A percentile compares a stretch with the other conserved stretches of the same genome.
These are phyloP conservation scores for Fusarium dlaminii DNA, from an alignment of 2,329 filamentous ascomycete species.

Conservation along the genomic window DNA sequence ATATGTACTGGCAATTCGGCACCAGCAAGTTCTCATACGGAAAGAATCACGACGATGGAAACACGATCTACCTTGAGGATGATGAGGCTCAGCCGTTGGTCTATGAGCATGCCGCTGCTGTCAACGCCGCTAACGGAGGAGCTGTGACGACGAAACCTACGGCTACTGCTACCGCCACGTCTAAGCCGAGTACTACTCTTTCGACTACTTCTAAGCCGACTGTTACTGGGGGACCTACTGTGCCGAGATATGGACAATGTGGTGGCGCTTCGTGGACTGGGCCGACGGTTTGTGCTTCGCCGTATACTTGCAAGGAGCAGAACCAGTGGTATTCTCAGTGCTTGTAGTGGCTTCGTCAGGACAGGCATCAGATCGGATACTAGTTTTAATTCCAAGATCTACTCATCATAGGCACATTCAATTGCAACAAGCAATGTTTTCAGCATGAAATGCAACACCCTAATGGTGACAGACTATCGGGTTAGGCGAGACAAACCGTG, in stretches of 20 bases:
- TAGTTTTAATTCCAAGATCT: neutral
- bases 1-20: conserved; percentile 67
- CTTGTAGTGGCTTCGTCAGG: neutral
- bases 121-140: conserved; percentile 51
- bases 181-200: conserved; percentile 2
- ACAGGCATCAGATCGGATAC: neutral
- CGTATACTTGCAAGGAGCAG: conserved; percentile 21
- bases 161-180: neutral
- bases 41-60: conserved; percentile 64
- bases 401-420: neutral
- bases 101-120: conserved; percentile 54
- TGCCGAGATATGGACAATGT: conserved; percentile 22
- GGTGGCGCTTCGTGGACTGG: conserved; percentile 29
- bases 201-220: conserved; percentile 15
- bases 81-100: conserved; percentile 56
- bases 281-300: conserved; percentile 6
- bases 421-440: neutral
- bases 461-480: neutral
- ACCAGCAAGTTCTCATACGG: conserved; percentile 62
- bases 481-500: neutral
- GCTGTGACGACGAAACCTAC: neutral
- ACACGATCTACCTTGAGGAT: conserved; percentile 65
- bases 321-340: conserved; percentile 36
- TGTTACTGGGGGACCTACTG: conserved; percentile 1
- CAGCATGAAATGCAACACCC: neutral